Evolutionary conservation across 371 early-diverging fungal genomes (phyloP).

Genomic region (Catenaria anguillulae): DNA sequence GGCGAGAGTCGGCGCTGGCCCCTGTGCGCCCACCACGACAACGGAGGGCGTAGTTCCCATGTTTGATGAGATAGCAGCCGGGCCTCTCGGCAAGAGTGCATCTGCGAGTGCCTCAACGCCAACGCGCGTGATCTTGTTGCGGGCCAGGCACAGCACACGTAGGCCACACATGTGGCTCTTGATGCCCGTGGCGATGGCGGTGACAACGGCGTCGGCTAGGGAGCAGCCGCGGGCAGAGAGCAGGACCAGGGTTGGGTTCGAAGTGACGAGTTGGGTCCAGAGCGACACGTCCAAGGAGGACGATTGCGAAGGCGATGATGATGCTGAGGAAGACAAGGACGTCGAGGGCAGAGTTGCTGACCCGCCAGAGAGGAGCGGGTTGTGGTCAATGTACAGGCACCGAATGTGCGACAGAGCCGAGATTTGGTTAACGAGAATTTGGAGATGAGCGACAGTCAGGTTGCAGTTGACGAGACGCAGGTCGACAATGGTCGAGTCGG

Average conservation of each 20-base stretch:
- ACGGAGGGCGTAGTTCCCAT: too few species aligned
- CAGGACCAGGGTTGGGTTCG: neutral
- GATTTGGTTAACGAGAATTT: neutral
- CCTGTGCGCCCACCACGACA: too few species aligned
- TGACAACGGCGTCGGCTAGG: neutral
- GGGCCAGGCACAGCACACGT: neutral
- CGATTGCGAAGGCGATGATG: too few species aligned
- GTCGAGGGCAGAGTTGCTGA: neutral
- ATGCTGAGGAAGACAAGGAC: neutral
- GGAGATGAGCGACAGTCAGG: neutral
- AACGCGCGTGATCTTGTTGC: neutral
- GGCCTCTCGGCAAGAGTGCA: neutral
- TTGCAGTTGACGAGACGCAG: neutral
- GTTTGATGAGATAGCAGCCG: too few species aligned
- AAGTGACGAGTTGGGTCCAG: too few species aligned
- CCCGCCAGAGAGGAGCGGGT: neutral
- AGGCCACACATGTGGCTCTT: neutral
- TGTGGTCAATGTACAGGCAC: neutral
- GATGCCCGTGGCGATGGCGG: neutral
- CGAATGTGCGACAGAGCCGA: neutral
- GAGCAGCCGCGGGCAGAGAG: neutral
- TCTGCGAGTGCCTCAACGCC: neutral
- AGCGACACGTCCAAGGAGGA: too few species aligned
- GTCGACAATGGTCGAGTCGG: neutral
- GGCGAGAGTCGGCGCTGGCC: too few species aligned